A percentile compares a stretch with the other conserved stretches of the same genome.
Evolutionary conservation across 768 basidiomycete genomes (phyloP).

Genomic region (Leccinum variicolor): DNA sequence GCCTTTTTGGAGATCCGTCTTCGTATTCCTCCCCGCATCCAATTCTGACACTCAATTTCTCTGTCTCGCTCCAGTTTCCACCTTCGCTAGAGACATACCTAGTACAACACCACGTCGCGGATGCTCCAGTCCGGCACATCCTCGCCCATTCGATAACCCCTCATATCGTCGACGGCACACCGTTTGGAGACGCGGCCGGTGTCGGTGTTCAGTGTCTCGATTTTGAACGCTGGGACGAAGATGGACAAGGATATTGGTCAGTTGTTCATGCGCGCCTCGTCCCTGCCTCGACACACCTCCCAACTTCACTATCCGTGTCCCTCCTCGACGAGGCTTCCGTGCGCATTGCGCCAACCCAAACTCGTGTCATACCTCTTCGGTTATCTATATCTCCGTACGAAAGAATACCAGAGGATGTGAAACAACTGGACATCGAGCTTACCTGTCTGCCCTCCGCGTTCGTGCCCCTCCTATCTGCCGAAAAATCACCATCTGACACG

Average conservation of each 20-base stretch:
- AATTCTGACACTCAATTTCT: conserved; percentile 52
- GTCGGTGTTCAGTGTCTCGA: conserved; percentile 52
- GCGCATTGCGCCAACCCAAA: conserved; percentile 60
- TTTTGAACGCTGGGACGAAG: conserved; percentile 1
- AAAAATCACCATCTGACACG: background rate
- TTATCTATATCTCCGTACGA: conserved; percentile 36
- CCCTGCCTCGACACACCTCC: background rate
- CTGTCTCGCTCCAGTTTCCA: conserved; percentile 39
- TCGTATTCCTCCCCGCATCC: conserved; percentile 43
- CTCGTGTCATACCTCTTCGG: conserved; percentile 53
- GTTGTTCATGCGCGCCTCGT: conserved; percentile 28
- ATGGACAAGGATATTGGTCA: conserved; percentile 50
- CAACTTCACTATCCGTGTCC: conserved; percentile 18
- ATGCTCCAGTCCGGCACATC: conserved; percentile 37
- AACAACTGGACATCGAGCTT: conserved; percentile 41
- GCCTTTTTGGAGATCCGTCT: conserved; percentile 77
- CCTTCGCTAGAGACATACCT: background rate
- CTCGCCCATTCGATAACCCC: conserved; percentile 53
- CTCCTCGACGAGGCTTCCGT: conserved; percentile 16
- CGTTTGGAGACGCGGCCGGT: conserved; percentile 71
- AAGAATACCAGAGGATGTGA: conserved; percentile 30
- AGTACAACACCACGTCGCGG: background rate
- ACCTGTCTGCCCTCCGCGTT: conserved; percentile 20
- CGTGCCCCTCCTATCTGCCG: background rate
- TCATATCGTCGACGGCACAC: conserved; percentile 71